Base-by-base conservation (phyloP, 2,329 filamentous ascomycete species). In the Cytospora schulzeri region DNA sequence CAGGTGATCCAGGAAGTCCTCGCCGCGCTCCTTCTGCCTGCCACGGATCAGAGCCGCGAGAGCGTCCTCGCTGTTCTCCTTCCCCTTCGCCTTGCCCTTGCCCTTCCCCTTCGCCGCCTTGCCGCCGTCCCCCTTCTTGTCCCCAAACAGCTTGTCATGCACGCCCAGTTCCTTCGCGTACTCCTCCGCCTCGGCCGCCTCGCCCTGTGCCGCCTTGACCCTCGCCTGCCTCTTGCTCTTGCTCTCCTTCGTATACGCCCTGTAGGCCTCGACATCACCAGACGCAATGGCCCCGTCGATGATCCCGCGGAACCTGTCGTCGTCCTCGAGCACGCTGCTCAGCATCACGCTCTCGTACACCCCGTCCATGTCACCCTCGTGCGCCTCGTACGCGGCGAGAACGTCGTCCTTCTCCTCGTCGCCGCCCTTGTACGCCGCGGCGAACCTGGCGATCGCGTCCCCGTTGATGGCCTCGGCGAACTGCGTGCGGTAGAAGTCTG, bases 311-410 rank as follows among this genome's bases (percentile, higher is more conserved):
- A 97, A 97, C 11, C 95, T 84, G 62, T 90, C 88, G 70, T 99
- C 95, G 70, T 99, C 95, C 61, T 90, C 87, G 2, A 92, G 73
- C 12, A 93, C 88, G 72, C 94, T 85, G 70, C 92, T 96, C 53
- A 97, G 83, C 88, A 99, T 96, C 50, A 99, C 90, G 0, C 81
- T 80, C 73, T 93, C 86, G 76, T 96, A 98, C 1, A 99, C 78
- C 22, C 77, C 77, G 71, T 90, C 86, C 86, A 98, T 88, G 67
- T 91, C 82, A 38, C 95, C 95, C 73, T 92, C 82, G 72, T 79
- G 80, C 68, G 88, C 81, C 70, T 87, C 87, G 77, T 94, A 99
- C 1, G 91, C 91, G 15, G 82, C 79, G 5, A 99, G 80, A 1
- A 99, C 71, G 73, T 96, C 93, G 56, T 84, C 82, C 70, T 84